Conservation (phyloP, 1,284 basidiomycete genomes). For the Fistulinella cinereoalba region DNA sequence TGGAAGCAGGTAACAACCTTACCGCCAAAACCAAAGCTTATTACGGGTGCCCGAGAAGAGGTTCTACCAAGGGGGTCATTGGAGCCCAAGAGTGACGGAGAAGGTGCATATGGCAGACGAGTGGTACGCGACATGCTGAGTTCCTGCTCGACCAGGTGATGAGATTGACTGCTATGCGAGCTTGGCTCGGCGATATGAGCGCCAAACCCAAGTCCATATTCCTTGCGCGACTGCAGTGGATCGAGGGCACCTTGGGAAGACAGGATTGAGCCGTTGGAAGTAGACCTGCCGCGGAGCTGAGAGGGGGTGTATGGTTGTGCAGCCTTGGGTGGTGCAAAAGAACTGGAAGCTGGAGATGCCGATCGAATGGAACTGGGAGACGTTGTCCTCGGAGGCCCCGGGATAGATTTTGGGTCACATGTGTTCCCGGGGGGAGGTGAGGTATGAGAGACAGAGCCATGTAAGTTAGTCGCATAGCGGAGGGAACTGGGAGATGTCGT, state of each 20-base stretch:
- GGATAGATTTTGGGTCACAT: conserved; percentile 17
- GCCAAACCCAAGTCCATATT: conserved; percentile 29
- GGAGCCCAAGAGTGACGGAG: conserved; percentile 71
- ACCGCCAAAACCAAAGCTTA: conserved; percentile 89
- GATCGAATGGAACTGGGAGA: conserved; percentile 38
- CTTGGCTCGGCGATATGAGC: conserved; percentile 22
- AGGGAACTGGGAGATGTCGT: conserved; percentile 26
- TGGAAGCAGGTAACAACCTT: conserved; percentile 87
- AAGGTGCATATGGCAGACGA: conserved; percentile 65
- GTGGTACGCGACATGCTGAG: conserved; percentile 41
- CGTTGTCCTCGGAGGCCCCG: conserved; percentile 28
- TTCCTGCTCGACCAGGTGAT: conserved; percentile 37
- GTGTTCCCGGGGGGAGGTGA: conserved; percentile 13
- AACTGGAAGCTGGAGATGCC: conserved; percentile 25
- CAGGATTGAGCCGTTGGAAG: conserved; percentile 49
- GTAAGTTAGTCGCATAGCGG: conserved; percentile 18
- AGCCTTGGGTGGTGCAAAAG: conserved; percentile 23
- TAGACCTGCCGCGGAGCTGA: conserved; percentile 40
- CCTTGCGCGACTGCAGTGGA: conserved; percentile 22
- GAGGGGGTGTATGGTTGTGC: conserved; percentile 17
- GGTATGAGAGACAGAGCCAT: conserved; percentile 12
- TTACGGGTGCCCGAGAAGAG: conserved; percentile 69
- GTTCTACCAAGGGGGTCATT: conserved; percentile 83
- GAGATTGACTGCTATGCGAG: conserved; percentile 13
- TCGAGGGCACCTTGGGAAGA: conserved; percentile 37